phyloP scores from a whole-genome alignment of 257 asterid genomes.

The Asclepias syriaca region DNA sequence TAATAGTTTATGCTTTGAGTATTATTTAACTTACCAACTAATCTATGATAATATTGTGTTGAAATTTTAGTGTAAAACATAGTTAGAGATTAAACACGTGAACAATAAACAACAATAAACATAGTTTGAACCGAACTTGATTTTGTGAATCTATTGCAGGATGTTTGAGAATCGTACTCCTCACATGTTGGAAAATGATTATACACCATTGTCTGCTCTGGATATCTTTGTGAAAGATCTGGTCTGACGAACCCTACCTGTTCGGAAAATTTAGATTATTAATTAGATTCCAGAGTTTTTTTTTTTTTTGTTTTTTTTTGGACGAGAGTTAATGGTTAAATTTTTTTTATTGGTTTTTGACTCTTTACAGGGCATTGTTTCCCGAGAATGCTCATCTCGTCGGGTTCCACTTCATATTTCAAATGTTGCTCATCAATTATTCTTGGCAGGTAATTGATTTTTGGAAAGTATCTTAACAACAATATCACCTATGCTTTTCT shows the following conservation, averaged over 20 bases:
- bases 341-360: slow-evolving; percentile 14
- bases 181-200: slow-evolving; percentile 93
- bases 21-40: background rate
- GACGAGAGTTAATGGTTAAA: slow-evolving; percentile 3
- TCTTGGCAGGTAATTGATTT: slow-evolving; percentile 61
- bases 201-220: slow-evolving; percentile 93
- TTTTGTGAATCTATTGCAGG: slow-evolving; percentile 47
- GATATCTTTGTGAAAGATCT: slow-evolving; percentile 97
- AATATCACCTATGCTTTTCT: background rate
- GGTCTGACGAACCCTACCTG: slow-evolving; percentile 42
- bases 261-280: background rate
- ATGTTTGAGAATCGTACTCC: slow-evolving; percentile 98
- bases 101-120: too few relatives aligned
- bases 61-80: background rate
- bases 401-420: slow-evolving; percentile 82
- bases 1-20: background rate
- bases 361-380: slow-evolving; percentile 81
- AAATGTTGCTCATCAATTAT: slow-evolving; percentile 83
- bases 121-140: background rate
- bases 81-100: background rate
- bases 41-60: background rate
- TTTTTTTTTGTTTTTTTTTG: background rate
- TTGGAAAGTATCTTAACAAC: background rate
- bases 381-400: slow-evolving; percentile 76
- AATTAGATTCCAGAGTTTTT: background rate